Evolutionary conservation across 2,329 filamentous ascomycete species (phyloP).

Genomic region (Blastomyces gilchristii): DNA sequence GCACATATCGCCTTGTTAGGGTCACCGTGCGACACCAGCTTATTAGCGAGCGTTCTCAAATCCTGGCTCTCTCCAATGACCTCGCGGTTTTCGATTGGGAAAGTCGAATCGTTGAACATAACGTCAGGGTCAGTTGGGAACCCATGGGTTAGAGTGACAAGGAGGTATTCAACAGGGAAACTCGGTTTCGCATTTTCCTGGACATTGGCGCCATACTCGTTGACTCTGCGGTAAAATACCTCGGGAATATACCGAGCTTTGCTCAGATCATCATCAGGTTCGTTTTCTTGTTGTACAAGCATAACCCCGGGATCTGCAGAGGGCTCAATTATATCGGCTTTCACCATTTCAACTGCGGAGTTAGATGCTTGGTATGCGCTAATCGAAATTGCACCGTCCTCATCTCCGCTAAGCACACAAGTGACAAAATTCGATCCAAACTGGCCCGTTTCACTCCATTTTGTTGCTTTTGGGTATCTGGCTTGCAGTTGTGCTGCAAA

Average conservation of each 20-base stretch:
- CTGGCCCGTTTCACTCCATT: slow-evolving; percentile 89
- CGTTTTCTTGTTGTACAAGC: slow-evolving; percentile 87
- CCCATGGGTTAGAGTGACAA: slow-evolving; percentile 91
- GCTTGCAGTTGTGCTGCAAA: slow-evolving; percentile 85
- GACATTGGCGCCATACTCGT: slow-evolving; percentile 92
- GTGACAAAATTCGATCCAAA: slow-evolving; percentile 98
- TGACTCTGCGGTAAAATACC: slow-evolving; percentile 90
- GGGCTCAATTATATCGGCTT: slow-evolving; percentile 87
- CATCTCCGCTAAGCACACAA: slow-evolving; percentile 88
- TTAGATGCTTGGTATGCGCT: slow-evolving; percentile 93
- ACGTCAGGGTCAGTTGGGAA: slow-evolving; percentile 76
- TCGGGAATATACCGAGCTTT: slow-evolving; percentile 87
- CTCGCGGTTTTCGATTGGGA: slow-evolving; percentile 87
- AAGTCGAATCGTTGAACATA: slow-evolving; percentile 59
- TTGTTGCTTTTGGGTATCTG: slow-evolving; percentile 76
- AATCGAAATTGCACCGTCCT: slow-evolving; percentile 76
- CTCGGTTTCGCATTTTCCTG: slow-evolving; percentile 94
- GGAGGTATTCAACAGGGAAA: slow-evolving; percentile 92
- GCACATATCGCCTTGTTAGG: slow-evolving; percentile 53
- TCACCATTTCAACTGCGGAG: slow-evolving; percentile 91
- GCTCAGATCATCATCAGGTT: slow-evolving; percentile 59
- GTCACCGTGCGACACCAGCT: slow-evolving; percentile 57
- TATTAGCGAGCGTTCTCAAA: slow-evolving; percentile 55
- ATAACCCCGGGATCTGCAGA: slow-evolving; percentile 88
- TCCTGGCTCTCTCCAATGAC: slow-evolving; percentile 80